phyloP scores from a whole-genome alignment of 495 filamentous ascomycete species.

The Penicillium canariense region DNA sequence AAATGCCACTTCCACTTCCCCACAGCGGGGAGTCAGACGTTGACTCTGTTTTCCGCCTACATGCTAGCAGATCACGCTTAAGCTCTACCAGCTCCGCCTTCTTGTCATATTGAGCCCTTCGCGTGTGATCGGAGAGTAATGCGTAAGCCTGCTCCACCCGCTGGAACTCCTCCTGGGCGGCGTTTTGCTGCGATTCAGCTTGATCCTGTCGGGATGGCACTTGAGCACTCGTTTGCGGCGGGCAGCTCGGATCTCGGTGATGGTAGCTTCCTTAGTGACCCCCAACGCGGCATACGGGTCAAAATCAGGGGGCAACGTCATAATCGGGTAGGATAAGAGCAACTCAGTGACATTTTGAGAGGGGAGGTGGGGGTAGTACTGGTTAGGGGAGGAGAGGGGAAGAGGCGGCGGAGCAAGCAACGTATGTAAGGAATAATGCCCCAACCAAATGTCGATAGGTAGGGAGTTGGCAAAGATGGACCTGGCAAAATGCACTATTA shows the following conservation, averaged over 20 bases:
- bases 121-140: background rate
- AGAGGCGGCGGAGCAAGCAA: conserved; percentile 19
- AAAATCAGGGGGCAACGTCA: conserved; percentile 62
- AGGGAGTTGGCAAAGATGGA: too few relatives aligned
- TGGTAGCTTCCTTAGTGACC: conserved; percentile 69
- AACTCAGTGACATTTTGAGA: conserved; percentile 1
- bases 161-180: conserved; percentile 70
- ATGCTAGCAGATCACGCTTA: conserved; percentile 49
- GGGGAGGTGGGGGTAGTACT: background rate
- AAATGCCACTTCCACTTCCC: conserved; percentile 21
- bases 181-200: conserved; percentile 62
- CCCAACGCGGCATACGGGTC: conserved; percentile 85
- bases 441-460: too few relatives aligned
- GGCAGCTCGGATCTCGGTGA: conserved; percentile 71
- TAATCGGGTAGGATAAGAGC: conserved; percentile 28
- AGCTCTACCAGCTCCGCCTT: conserved; percentile 62
- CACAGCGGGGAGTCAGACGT: conserved; percentile 22
- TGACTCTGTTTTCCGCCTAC: conserved; percentile 28
- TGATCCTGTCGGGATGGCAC: conserved; percentile 92
- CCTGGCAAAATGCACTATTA: too few relatives aligned
- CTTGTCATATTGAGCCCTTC: conserved; percentile 62
- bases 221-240: conserved; percentile 92
- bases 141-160: background rate
- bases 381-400: conserved; percentile 22
- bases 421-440: conserved; percentile 12